Base-by-base conservation (phyloP, 352 stramenopile species). In the Vaucheria bursata region DNA sequence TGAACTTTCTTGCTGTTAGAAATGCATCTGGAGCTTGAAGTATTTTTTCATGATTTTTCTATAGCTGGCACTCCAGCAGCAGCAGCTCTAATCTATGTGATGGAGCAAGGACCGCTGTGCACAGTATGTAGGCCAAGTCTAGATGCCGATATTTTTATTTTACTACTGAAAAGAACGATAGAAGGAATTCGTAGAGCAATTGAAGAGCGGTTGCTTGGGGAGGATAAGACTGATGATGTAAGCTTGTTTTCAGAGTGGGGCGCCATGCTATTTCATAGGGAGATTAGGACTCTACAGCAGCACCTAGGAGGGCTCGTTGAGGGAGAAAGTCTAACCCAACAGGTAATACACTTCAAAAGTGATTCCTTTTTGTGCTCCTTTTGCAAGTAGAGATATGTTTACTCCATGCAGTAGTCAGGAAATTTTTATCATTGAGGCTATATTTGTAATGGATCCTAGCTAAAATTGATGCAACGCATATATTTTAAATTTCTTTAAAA, bases 201-300 rank as follows among this genome's bases (percentile, higher is more conserved):
- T 31, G 53, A 68, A 34, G 53, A 31, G 53, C 31, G 31, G 2
- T 31, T 68, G 53, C 53, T 68, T 2, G 8, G 53, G 6, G 53
- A 34, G 12, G 45, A 25, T 18, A 25, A 25, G 45, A 25, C 12
- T 25, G 45, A 18, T 59, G 45, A 25, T 25, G 45, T 59, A 59
- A 59, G 25, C 25, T 70, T 71, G 12, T 68, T 82, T 32, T 75
- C 77, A 0, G 77, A 82, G 50, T 79, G 77, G 77, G 77, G 77
- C 3, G 77, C 77, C 6, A 33, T 82, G 53, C 59, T 79, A 18
- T 64, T 82, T 39, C 72, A 74, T 34, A 65, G 73, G 36, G 77
- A 82, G 59, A 73, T 82, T 34, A 71, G 77, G 35, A 69, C 68
- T 8, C 71, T 82, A 40, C 77, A 82, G 71, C 77, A 82, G 40